Base-by-base conservation (phyloP, 768 basidiomycete species). In the Suillus lakei region DNA sequence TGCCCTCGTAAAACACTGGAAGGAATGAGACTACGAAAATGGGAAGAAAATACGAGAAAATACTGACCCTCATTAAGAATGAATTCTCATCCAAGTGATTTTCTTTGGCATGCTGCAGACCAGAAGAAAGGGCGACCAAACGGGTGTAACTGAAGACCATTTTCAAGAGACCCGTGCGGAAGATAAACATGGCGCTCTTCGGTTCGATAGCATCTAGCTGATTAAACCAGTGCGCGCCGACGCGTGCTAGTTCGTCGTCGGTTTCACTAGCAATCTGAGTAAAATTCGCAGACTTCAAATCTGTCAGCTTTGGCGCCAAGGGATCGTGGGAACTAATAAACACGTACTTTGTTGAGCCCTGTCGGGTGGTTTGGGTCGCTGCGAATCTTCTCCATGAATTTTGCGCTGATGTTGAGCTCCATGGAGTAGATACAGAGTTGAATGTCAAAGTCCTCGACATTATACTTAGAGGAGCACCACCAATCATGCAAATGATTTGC, bases 381-480 rank as follows among this genome's bases (percentile, higher is more conserved):
- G 72, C 92, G 88, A 26, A 95, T 89, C 71, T 84, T 85, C 12
- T 80, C 79, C 65, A 84, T 74, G 71, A 93, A 95, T 18, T 74
- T 72, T 4, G 84, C 81, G 75, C 92, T 85, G 30, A 91, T 75
- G 71, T 86, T 85, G 68, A 95, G 76, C 73, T 92, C 91, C 5
- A 86, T 84, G 65, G 91, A 94, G 72, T 95, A 95, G 16, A 86
- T 88, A 71, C 87, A 91, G 44, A 89, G 78, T 62, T 95, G 93
- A 59, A 95, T 89, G 73, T 95, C 93, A 68, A 93, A 94, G 70
- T 89, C 81, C 55, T 81, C 77, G 77, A 92, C 80, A 71, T 92
- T 93, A 74, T 85, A 88, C 9, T 81, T 82, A 1, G 91, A 92
- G 64, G 81, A 83, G 61, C 78, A 76, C 88, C 90, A 93, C 91